Evolutionary conservation across 163 green algal species (phyloP), one percentile per base, ranked within the genome.

Genomic region (Scenedesmus sp.): DNA sequence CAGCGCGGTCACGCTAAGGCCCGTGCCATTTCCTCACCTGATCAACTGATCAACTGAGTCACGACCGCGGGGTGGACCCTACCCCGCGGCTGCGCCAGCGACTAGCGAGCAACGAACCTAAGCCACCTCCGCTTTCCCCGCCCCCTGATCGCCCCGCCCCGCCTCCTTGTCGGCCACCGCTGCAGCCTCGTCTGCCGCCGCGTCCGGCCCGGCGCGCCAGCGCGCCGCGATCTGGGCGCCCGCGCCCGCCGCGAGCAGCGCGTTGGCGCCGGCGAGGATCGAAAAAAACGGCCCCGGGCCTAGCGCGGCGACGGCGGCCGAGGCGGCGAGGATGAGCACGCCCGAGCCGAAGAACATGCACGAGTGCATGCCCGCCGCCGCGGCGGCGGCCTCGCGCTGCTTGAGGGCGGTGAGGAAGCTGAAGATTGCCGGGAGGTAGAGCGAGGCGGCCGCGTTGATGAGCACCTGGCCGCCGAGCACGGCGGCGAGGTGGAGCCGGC

Each of bases 331-430:
- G 20, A 76, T 76, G 15, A 76, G 53, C 22, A 78, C 39, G 3
- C 70, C 70, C 9, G 70, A 70, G 28, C 54, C 42, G 20, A 78
- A 34, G 39, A 78, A 78, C 70, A 78, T 78, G 15, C 33, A 29
- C n/a, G 24, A 48, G 56, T 78, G 56, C 28, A 78, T 33, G 14
- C 57, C 70, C 2, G 70, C 45, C 14, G 70, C 56, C 34, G 70
- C 70, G 29, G 70, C 70, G n/a, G 39, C 70, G 22, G 70, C 70
- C 7, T 24, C 57, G 10, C 34, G 34, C 57, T 78, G 70, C 42
- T 78, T 78, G 29, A 78, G 14, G 14, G 24, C 33, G 7, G 70
- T 78, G 0, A 78, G 39, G 31, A 70, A 78, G 39, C 70, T 45
- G 60, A 78, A 78, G 10, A 78, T 66, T 1, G 70, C 60, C 13